phyloP scores from a whole-genome alignment of 148 eudicot species.

The Camellia japonica region DNA sequence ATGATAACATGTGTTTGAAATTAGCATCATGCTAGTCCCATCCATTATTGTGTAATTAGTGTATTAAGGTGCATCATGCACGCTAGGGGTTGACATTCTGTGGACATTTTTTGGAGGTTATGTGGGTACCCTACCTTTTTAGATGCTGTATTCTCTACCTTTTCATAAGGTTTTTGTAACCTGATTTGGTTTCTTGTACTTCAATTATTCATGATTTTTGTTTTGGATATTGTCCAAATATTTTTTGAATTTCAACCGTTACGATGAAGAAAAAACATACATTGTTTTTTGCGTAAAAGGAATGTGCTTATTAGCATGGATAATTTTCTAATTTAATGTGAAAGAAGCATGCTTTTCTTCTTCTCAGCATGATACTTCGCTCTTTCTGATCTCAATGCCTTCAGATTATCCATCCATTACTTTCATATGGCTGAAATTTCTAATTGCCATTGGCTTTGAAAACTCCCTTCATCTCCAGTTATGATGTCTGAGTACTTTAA shows the following conservation, averaged over 20 bases:
- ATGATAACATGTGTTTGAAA: neutral
- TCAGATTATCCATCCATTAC: neutral
- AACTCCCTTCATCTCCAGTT: neutral
- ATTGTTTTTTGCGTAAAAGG: neutral
- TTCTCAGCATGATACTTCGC: neutral
- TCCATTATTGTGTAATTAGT: neutral
- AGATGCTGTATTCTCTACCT: neutral
- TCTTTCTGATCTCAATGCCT: neutral
- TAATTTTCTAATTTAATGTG: neutral
- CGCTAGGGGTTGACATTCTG: neutral
- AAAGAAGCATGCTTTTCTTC: neutral
- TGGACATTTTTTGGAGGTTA: neutral
- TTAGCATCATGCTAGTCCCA: neutral
- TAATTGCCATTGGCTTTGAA: neutral
- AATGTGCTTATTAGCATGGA: neutral
- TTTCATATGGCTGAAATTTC: neutral
- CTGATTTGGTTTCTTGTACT: neutral
- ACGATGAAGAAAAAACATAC: neutral
- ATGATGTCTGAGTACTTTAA: neutral
- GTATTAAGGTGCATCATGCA: neutral
- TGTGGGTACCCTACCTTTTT: neutral
- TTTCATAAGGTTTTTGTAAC: neutral
- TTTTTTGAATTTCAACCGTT: neutral
- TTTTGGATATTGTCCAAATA: neutral
- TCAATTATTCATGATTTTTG: slow-evolving; percentile 10